Evolutionary conservation across 2,329 filamentous ascomycete species (phyloP).

Genomic region (Aspergillus sp.): DNA sequence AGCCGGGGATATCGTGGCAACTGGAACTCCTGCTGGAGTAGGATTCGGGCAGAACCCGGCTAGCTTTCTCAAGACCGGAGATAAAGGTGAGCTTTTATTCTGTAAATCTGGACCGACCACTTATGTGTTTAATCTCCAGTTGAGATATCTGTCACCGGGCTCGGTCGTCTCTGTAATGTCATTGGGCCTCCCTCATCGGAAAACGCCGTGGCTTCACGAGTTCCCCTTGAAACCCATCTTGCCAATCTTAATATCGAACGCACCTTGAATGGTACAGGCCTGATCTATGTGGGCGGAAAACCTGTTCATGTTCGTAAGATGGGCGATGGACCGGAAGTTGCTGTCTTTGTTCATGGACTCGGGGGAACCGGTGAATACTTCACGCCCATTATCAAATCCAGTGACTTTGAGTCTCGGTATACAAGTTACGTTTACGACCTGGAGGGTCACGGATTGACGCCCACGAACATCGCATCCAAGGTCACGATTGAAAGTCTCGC

Average conservation of each 20-base stretch:
- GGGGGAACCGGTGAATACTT: slow-evolving; percentile 45
- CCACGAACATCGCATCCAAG: slow-evolving; percentile 33
- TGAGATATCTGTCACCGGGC: slow-evolving; percentile 36
- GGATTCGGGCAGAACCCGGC: background rate
- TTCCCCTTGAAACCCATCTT: slow-evolving; percentile 14
- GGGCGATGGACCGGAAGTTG: slow-evolving; percentile 17
- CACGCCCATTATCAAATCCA: slow-evolving; percentile 39
- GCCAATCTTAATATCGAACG: slow-evolving; percentile 25
- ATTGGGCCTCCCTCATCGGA: slow-evolving; percentile 23
- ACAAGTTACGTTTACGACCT: slow-evolving; percentile 47
- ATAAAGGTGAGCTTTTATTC: background rate
- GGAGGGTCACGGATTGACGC: slow-evolving; percentile 53
- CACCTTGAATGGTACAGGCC: slow-evolving; percentile 21
- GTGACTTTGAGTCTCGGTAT: slow-evolving; percentile 18
- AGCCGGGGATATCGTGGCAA: background rate
- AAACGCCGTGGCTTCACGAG: slow-evolving; percentile 13
- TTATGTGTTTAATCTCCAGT: slow-evolving; percentile 35
- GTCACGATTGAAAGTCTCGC: slow-evolving; percentile 43
- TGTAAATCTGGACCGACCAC: slow-evolving; percentile 30
- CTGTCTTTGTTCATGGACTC: slow-evolving; percentile 55
- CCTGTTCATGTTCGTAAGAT: slow-evolving; percentile 28
- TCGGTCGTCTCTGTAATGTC: slow-evolving; percentile 40
- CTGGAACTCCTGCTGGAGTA: background rate
- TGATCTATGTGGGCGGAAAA: slow-evolving; percentile 33
- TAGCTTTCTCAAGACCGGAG: background rate